Evolutionary conservation across 352 stramenopile species (phyloP), one percentile per base, ranked within the genome.

Genomic region (Achlya hypogyna): DNA sequence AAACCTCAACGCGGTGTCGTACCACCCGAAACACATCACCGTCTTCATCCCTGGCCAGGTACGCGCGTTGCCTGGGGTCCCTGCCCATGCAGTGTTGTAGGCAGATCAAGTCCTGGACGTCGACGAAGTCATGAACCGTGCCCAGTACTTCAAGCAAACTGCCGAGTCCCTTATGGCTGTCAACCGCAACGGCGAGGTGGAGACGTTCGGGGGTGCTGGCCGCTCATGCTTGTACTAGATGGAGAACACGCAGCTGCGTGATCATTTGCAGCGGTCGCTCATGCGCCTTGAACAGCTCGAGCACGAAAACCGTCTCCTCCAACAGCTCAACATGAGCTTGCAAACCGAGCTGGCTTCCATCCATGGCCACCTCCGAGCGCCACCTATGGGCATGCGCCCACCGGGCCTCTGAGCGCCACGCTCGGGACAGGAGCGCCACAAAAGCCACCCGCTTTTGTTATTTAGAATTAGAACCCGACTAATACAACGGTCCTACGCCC

Each of bases 101-200:
- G 28, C 60, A 32, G 60, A 67, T 12, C 40, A 59, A 22, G 60
- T 67, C 3, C 42, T 67, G 9, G 60, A 67, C 31, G 60, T 67
- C 2, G 60, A 54, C 9, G 42, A 67, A 56, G 60, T 67, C 28
- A 67, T 67, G 60, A 12, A n/a, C n/a, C 60, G 60, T 5, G 60
- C 60, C 6, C 60, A 67, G 29, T 67, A 67, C 34, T 67, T 67
- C 23, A 67, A 67, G 51, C 60, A 67, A 58, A 67, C 60, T 4
- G 60, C 60, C 29, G 60, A 67, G 35, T 67, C 60, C n/a, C 51
- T 67, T 9, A 22, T 67, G 23, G 43, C 51, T 5, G 60, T 67
- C 10, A 67, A 67, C 60, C 60, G 60, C 18, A 67, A 67, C 49
- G 60, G 60, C 40, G 42, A 67, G 59, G 59, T 65, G 16, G 12